Conservation (phyloP, 1,284 basidiomycete species). For the Tranzscheliella williamsii region DNA sequence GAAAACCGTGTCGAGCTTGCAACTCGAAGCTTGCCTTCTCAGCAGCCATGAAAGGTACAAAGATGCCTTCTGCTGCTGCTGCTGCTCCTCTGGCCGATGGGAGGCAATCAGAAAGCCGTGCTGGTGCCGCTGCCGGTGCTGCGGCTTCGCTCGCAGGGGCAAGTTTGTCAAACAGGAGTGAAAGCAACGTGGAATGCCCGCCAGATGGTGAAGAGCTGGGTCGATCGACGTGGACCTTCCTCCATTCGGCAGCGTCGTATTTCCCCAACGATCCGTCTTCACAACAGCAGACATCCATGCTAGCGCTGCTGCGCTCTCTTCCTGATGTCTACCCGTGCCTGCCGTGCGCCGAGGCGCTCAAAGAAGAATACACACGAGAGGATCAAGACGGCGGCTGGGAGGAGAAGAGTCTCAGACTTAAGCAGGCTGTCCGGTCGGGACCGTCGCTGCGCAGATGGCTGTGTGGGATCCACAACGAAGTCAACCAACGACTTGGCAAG, state of each 20-base stretch:
- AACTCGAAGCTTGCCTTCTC: slow-evolving; percentile 55
- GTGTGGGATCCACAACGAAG: slow-evolving; percentile 58
- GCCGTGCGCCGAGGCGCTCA: slow-evolving; percentile 47
- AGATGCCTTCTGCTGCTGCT: not conserved
- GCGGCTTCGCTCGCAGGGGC: slow-evolving; percentile 3
- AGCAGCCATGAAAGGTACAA: slow-evolving; percentile 46
- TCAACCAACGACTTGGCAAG: slow-evolving; percentile 57
- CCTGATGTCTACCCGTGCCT: slow-evolving; percentile 55
- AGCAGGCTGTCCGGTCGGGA: slow-evolving; percentile 22
- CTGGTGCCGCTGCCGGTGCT: slow-evolving; percentile 2
- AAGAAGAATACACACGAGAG: slow-evolving; percentile 40
- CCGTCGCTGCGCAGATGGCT: slow-evolving; percentile 46
- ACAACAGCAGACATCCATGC: slow-evolving; percentile 48
- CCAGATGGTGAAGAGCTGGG: slow-evolving; percentile 57
- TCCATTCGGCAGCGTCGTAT: slow-evolving; percentile 57
- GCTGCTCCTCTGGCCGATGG: too few relatives aligned
- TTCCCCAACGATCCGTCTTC: slow-evolving; percentile 46
- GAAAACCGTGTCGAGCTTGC: slow-evolving; percentile 59
- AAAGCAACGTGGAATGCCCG: slow-evolving; percentile 28
- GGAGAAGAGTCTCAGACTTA: slow-evolving; percentile 17
- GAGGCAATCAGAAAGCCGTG: not conserved
- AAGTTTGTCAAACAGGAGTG: not conserved
- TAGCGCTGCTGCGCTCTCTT: slow-evolving; percentile 42
- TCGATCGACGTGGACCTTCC: slow-evolving; percentile 52
- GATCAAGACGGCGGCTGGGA: slow-evolving; percentile 32